A percentile compares a stretch with the other conserved stretches of the same genome.
These are phyloP conservation scores for Rhizopus sp. DNA, from an alignment of 371 early-diverging fungal species.

Conservation along the genomic window DNA sequence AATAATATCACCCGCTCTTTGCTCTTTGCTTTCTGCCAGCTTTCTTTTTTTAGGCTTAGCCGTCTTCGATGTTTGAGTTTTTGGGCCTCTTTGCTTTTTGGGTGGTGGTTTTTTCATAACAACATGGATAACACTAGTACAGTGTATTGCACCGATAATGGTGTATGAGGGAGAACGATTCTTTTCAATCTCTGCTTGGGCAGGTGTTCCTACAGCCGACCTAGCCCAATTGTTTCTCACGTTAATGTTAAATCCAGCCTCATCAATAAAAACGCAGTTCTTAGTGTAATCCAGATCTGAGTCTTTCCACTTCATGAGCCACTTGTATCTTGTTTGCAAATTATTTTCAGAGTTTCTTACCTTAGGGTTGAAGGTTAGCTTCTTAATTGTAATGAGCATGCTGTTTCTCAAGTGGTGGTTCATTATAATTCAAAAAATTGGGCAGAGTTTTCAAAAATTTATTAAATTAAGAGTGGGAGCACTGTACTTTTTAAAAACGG, in stretches of 20 bases:
- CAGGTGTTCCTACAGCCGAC: slow-evolving; percentile 12
- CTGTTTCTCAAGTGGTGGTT: slow-evolving; percentile 9
- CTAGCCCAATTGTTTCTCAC: no score
- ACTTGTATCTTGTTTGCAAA: slow-evolving; percentile 9
- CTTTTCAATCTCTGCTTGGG: slow-evolving; percentile 10
- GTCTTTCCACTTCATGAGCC: no score
- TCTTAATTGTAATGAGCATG: slow-evolving; percentile 8
- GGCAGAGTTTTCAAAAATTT: no score
- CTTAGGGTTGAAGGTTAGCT: slow-evolving; percentile 10
- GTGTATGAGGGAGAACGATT: slow-evolving; percentile 13
- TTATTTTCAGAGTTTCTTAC: slow-evolving; percentile 10
- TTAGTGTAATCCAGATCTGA: no score
- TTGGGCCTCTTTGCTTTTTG: slow-evolving; percentile 14
- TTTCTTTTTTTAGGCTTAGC: slow-evolving; percentile 10
- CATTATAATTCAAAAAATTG: no score
- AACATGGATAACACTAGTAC: slow-evolving; percentile 17
- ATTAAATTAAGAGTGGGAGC: no score
- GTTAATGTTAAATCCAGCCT: no score
- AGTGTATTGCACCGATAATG: slow-evolving; percentile 21
- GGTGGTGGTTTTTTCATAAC: slow-evolving; percentile 14
- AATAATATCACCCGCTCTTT: slow-evolving; percentile 13
- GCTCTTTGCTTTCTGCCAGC: slow-evolving; percentile 10
- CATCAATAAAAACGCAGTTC: no score
- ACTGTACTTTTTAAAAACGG: no score
- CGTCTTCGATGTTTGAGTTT: no score